These are phyloP conservation scores for Colletotrichum endophyticum DNA, from an alignment of 2,329 filamentous ascomycete genomes.

Conservation along the genomic window DNA sequence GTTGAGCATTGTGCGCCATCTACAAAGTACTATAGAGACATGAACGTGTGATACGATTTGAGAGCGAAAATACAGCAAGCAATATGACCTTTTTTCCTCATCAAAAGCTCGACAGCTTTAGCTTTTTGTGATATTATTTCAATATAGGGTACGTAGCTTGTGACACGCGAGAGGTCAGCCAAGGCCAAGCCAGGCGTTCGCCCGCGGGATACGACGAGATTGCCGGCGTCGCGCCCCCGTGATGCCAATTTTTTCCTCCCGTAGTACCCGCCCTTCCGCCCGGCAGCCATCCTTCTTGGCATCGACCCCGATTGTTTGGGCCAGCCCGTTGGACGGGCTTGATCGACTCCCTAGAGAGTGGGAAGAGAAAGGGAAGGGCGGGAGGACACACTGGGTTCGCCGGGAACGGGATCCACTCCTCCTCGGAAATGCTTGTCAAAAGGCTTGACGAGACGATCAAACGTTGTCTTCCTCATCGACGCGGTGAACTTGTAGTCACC, in stretches of 20 bases:
- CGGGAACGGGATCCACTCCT: not conserved
- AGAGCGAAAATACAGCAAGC: constrained; percentile 16
- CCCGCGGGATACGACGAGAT: not conserved
- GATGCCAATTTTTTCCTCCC: not conserved
- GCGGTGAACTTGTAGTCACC: not conserved
- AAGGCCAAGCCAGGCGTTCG: not conserved
- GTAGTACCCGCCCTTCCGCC: not conserved
- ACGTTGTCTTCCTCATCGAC: not conserved
- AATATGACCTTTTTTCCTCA: not conserved
- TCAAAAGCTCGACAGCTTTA: not conserved
- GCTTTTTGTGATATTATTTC: not conserved
- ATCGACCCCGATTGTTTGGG: not conserved
- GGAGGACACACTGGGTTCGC: not conserved
- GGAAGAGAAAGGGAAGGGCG: not conserved
- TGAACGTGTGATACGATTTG: constrained; percentile 6
- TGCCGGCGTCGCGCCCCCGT: not conserved
- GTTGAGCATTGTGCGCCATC: constrained; percentile 17
- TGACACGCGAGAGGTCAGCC: not conserved
- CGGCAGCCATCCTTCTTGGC: constrained; percentile 9
- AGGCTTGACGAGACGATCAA: constrained; percentile 17
- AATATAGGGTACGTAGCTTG: not conserved
- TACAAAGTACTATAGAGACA: constrained; percentile 17
- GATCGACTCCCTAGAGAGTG: not conserved
- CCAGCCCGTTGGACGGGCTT: not conserved
- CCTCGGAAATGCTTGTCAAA: constrained; percentile 6